Percentiles rank a stretch among this genome's conserved stretches.
These are phyloP conservation scores for Teunomyces kruisii DNA, from an alignment of 805 yeast species.

Conservation along the genomic window DNA sequence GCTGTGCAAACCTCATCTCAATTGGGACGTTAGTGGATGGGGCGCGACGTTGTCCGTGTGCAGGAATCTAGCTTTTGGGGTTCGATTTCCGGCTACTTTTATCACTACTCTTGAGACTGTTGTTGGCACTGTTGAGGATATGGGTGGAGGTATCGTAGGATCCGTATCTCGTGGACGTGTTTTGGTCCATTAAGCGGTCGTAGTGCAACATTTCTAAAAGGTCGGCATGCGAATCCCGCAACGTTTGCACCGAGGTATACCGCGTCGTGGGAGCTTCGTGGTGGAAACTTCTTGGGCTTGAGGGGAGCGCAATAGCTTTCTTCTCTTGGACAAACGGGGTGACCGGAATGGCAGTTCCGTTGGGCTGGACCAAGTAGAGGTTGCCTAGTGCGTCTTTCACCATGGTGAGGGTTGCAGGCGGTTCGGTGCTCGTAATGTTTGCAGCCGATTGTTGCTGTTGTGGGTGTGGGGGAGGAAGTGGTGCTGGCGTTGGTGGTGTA, in stretches of 20 bases:
- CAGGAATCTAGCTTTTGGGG: background rate
- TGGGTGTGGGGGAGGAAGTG: background rate
- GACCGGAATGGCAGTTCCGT: slow-evolving; percentile 9
- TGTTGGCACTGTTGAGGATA: slow-evolving; percentile 5
- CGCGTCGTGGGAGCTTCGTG: slow-evolving; percentile 17
- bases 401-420: background rate
- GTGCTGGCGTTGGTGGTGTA: background rate
- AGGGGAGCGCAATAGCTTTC: background rate
- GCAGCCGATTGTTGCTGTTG: background rate
- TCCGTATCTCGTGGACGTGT: slow-evolving; percentile 13
- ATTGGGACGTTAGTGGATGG: background rate
- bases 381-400: slow-evolving; percentile 10
- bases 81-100: slow-evolving; percentile 7
- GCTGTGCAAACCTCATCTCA: slow-evolving; percentile 1
- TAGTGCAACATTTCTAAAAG: slow-evolving; percentile 23
- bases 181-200: slow-evolving; percentile 12
- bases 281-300: slow-evolving; percentile 12
- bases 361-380: slow-evolving; percentile 11
- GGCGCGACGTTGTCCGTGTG: background rate
- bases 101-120: slow-evolving; percentile 9
- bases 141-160: slow-evolving; percentile 13
- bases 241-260: slow-evolving; percentile 8
- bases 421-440: background rate
- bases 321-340: background rate
- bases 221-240: slow-evolving; percentile 19